Base-by-base conservation (phyloP, 2,329 filamentous ascomycete species). In the Colletotrichum liriopes region DNA sequence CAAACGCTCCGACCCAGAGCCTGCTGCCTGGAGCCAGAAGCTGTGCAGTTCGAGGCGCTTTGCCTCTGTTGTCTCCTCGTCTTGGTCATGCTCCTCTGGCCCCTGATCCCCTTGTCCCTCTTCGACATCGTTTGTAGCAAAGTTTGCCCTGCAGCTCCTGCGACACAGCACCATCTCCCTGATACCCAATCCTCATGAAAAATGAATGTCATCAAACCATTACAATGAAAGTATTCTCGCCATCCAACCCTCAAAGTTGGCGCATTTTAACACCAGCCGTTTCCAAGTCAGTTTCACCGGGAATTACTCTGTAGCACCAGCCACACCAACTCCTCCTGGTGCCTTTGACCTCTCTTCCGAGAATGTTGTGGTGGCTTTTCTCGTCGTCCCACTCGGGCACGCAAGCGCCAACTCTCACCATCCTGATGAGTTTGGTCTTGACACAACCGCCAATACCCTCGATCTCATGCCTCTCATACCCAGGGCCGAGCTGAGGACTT, bases 341-440 rank as follows among this genome's bases (percentile, higher is more conserved):
- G 0, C 94, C 93, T 18, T 85, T 85, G 65, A 92, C 88, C 82
- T 98, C 96, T 32, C 92, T 85, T 20, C 87, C 87, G 35, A 98
- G 84, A 75, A 93, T 92, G 69, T 88, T 86, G 5, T 90, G 90
- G 9, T 87, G 86, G 45, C 88, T 88, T 67, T 89, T 88, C 82
- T 97, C 94, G 78, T 96, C 94, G 75, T 94, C 93, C 84, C 92
- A 95, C 80, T 98, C 94, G 73, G 93, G 93, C 16, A 98, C 96
- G 73, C 93, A 94, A 5, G 93, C 93, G 1, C 95, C 96, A 0
- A 98, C 91, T 72, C 88, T 89, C 7, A 97, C 90, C 84, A 94
- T 92, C 77, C 92, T 92, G 77, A 96, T 94, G n/a, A 93, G 87
- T 83, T 96, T 97, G 73, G 92, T 93, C 86, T 97, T 97, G 65